These are phyloP conservation scores for Trichophyton schoenleinii DNA, from an alignment of 2,329 filamentous ascomycete species.

Conservation along the genomic window DNA sequence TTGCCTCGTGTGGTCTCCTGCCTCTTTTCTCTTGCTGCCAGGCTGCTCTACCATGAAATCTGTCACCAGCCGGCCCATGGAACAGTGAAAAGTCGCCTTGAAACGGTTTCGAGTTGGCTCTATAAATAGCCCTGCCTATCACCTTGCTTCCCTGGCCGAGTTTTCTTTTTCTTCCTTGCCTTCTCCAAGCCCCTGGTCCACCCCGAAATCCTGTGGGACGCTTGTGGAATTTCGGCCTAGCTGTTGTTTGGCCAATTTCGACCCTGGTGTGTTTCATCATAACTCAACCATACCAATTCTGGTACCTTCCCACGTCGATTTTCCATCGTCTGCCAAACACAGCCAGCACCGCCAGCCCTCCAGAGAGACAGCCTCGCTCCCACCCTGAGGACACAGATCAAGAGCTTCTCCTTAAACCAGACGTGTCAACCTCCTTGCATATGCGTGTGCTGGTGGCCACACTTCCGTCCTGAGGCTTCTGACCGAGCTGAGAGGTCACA, in stretches of 20 bases:
- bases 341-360: not conserved
- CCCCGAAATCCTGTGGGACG: conserved; percentile 5
- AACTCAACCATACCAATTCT: conserved; percentile 5
- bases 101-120: conserved; percentile 6
- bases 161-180: not conserved
- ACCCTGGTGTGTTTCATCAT: conserved; percentile 7
- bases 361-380: not conserved
- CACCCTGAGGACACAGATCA: not conserved
- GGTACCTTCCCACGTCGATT: conserved; percentile 6
- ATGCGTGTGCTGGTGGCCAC: not conserved
- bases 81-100: not conserved
- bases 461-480: not conserved
- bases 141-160: not conserved
- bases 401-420: not conserved
- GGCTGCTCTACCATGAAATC: not conserved
- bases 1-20: not conserved
- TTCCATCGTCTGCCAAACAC: not conserved
- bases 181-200: conserved; percentile 3
- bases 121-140: conserved; percentile 6
- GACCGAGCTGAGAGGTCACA: not conserved
- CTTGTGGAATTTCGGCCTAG: conserved; percentile 2
- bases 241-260: conserved; percentile 1
- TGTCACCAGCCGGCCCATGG: not conserved
- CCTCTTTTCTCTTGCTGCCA: not conserved
- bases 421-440: not conserved